These are phyloP conservation scores for Exutisphaerella laricina DNA, from an alignment of 2,329 filamentous ascomycete genomes.

Conservation along the genomic window DNA sequence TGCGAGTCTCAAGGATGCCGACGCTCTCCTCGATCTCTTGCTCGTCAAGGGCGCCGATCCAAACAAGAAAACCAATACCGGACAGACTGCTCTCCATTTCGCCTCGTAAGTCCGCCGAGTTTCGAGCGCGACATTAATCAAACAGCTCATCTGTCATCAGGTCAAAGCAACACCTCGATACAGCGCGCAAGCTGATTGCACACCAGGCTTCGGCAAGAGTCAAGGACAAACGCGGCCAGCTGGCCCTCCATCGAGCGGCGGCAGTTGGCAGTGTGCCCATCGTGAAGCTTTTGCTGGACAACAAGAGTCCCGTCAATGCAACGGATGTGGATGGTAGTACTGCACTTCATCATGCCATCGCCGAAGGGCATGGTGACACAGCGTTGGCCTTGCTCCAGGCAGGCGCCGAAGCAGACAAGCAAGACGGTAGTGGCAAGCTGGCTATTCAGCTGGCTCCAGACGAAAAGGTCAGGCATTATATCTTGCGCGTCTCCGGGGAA, in stretches of 20 bases:
- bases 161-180: slow-evolving; percentile 84
- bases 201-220: slow-evolving; percentile 71
- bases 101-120: too few relatives aligned
- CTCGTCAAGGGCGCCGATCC: slow-evolving; percentile 65
- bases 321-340: slow-evolving; percentile 79
- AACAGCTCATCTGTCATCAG: too few relatives aligned
- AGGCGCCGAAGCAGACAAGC: slow-evolving; percentile 76
- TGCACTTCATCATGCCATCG: slow-evolving; percentile 78
- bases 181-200: slow-evolving; percentile 69
- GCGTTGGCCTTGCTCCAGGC: slow-evolving; percentile 77
- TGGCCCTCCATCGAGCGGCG: slow-evolving; percentile 85
- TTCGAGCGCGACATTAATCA: too few relatives aligned
- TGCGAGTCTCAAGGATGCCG: slow-evolving; percentile 65
- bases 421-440: slow-evolving; percentile 62
- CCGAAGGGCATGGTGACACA: slow-evolving; percentile 71
- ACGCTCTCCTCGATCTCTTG: slow-evolving; percentile 58
- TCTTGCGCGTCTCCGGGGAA: slow-evolving; percentile 69
- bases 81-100: slow-evolving; percentile 84
- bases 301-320: slow-evolving; percentile 75
- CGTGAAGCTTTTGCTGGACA: slow-evolving; percentile 63
- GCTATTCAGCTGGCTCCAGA: slow-evolving; percentile 83
- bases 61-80: slow-evolving; percentile 66
- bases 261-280: slow-evolving; percentile 87
- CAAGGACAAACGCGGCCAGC: slow-evolving; percentile 81
- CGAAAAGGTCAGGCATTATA: slow-evolving; percentile 70